phyloP scores from a whole-genome alignment of 768 basidiomycete species.

The Rhodotorula babjevae region DNA sequence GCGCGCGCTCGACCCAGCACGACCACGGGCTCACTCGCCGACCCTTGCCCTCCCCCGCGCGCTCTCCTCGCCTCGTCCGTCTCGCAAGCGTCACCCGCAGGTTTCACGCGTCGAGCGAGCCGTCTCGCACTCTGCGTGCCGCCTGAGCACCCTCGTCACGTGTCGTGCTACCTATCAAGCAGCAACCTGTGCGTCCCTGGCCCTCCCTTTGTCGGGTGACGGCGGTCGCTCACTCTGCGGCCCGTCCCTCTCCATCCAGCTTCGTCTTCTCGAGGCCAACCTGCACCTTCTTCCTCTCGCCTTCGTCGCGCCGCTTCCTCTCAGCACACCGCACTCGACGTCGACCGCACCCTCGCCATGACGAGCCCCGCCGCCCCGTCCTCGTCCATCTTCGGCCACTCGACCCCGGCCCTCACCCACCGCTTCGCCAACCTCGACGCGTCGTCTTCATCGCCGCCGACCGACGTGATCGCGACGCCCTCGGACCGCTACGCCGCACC shows the following conservation, averaged over 20 bases:
- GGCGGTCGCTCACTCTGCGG: not conserved
- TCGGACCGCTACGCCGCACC: constrained; percentile 20
- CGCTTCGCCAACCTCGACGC: constrained; percentile 11
- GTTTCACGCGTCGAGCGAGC: too few species aligned
- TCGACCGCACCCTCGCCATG: too few species aligned
- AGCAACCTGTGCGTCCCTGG: not conserved
- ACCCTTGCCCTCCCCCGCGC: not conserved
- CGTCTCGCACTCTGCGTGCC: too few species aligned
- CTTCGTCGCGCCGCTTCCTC: not conserved
- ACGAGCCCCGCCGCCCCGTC: not conserved
- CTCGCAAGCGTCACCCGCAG: too few species aligned
- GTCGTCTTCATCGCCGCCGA: constrained; percentile 31
- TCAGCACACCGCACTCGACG: not conserved
- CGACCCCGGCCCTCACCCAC: constrained; percentile 25
- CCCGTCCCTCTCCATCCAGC: too few species aligned
- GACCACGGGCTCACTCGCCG: not conserved
- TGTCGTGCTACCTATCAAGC: too few species aligned
- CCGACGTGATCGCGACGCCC: constrained; percentile 31
- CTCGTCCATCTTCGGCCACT: constrained; percentile 17
- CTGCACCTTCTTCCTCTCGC: not conserved
- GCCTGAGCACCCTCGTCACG: too few species aligned
- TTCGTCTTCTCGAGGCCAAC: not conserved
- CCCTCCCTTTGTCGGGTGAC: not conserved
- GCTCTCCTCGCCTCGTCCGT: too few species aligned
- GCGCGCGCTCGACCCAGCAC: not conserved